Evolutionary conservation across 805 yeast genomes (phyloP).

Genomic region (Debaryomyces castellii): DNA sequence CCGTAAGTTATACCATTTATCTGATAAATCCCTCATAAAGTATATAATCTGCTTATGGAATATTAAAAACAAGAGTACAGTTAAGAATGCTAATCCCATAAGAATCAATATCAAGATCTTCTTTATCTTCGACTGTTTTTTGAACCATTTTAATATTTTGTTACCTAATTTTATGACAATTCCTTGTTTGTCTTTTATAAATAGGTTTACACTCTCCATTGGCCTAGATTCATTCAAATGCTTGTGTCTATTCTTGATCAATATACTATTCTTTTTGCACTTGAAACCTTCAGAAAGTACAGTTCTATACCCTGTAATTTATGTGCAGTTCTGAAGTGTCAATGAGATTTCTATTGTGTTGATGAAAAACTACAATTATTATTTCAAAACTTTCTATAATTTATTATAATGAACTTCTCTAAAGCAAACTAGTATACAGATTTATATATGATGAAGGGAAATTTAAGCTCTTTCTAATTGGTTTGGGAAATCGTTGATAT

Average conservation of each 20-base stretch:
- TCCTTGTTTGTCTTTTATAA: background rate
- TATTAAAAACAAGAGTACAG: constrained; percentile 15
- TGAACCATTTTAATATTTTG: constrained; percentile 15
- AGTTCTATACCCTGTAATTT: no score
- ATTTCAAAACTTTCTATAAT: background rate
- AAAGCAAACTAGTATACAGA: constrained; percentile 1
- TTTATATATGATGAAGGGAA: background rate
- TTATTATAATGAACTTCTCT: background rate
- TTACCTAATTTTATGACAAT: background rate
- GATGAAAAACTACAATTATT: background rate
- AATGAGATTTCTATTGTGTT: no score
- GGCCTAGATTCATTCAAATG: background rate
- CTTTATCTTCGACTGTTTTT: constrained; percentile 14
- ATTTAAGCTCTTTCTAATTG: constrained; percentile 29
- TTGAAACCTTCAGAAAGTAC: background rate
- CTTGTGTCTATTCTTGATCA: no score
- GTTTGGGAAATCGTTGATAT: constrained; percentile 40
- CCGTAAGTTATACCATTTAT: constrained; percentile 39
- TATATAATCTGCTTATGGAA: constrained; percentile 38
- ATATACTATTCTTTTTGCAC: no score
- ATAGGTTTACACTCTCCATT: background rate
- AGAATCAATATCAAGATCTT: constrained; percentile 12
- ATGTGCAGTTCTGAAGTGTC: background rate
- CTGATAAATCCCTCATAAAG: constrained; percentile 41
- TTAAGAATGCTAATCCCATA: constrained; percentile 16